Evolutionary conservation across 768 basidiomycete genomes (phyloP).

Genomic region (Lepiota subincarnata): DNA sequence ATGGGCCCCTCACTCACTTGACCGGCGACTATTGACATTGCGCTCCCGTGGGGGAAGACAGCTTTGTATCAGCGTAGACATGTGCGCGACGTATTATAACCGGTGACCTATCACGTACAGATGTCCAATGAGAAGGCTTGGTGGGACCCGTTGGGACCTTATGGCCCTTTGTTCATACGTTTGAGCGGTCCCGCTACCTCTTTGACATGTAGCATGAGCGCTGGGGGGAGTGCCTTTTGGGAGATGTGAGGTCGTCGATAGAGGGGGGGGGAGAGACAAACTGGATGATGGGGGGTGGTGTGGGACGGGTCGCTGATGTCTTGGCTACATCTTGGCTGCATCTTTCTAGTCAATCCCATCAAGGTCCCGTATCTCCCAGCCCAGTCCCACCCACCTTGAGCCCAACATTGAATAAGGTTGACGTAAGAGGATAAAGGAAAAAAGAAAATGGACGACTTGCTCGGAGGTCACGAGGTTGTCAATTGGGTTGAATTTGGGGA

Average conservation of each 20-base stretch:
- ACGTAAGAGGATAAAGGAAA: conserved; percentile 7
- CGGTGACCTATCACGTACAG: neutral
- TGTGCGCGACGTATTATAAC: neutral
- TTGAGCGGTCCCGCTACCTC: too few relatives aligned
- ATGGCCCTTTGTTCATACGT: too few relatives aligned
- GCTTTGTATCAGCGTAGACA: conserved; percentile 1
- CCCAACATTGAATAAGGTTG: neutral
- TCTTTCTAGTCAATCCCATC: too few relatives aligned
- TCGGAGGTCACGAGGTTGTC: neutral
- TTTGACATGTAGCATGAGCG: too few relatives aligned
- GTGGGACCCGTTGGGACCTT: neutral
- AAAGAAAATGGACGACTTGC: neutral
- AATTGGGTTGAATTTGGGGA: neutral
- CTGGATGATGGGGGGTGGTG: too few relatives aligned
- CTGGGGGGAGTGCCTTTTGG: too few relatives aligned
- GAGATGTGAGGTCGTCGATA: too few relatives aligned
- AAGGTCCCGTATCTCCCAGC: neutral
- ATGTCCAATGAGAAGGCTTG: neutral
- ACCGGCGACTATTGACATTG: neutral
- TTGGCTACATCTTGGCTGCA: too few relatives aligned
- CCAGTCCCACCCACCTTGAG: too few relatives aligned
- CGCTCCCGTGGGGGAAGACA: neutral
- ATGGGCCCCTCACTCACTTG: neutral
- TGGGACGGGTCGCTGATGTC: too few relatives aligned
- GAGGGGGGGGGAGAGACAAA: too few relatives aligned